Conservation (phyloP, 192 early-diverging fungal genomes). For the Backusella macrospora region DNA sequence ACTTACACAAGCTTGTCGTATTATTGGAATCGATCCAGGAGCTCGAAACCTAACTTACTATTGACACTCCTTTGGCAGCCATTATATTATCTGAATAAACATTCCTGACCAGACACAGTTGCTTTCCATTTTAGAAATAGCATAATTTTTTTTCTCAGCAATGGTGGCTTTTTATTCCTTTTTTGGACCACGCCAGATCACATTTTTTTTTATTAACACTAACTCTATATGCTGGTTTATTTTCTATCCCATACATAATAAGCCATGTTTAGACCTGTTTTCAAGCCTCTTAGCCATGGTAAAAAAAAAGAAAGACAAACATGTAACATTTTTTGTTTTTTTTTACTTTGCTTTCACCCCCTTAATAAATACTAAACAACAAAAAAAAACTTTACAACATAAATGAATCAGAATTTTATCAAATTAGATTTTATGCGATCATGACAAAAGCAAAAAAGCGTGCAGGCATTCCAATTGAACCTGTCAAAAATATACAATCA, state of each 20-base stretch:
- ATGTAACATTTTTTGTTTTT: neutral
- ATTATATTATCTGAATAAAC: no score
- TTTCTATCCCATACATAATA: neutral
- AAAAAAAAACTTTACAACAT: no score
- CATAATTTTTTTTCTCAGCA: neutral
- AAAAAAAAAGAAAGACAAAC: neutral
- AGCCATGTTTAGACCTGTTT: conserved; percentile 4
- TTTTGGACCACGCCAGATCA: neutral
- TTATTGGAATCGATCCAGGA: no score
- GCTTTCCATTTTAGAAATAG: no score
- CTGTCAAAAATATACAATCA: neutral
- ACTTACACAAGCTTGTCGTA: no score
- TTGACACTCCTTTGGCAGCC: no score
- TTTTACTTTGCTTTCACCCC: neutral
- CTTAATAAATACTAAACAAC: neutral
- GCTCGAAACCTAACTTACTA: no score
- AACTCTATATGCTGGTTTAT: neutral
- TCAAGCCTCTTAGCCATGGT: neutral
- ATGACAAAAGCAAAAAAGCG: conserved; percentile 38
- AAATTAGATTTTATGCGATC: conserved; percentile 36
- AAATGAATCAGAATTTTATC: neutral
- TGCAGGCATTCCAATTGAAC: conserved; percentile 31
- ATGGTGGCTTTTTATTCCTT: neutral
- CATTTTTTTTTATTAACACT: neutral
- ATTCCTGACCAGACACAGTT: no score